phyloP scores from a whole-genome alignment of 2,329 filamentous ascomycete genomes.

The Endoconidiophora laricicola region DNA sequence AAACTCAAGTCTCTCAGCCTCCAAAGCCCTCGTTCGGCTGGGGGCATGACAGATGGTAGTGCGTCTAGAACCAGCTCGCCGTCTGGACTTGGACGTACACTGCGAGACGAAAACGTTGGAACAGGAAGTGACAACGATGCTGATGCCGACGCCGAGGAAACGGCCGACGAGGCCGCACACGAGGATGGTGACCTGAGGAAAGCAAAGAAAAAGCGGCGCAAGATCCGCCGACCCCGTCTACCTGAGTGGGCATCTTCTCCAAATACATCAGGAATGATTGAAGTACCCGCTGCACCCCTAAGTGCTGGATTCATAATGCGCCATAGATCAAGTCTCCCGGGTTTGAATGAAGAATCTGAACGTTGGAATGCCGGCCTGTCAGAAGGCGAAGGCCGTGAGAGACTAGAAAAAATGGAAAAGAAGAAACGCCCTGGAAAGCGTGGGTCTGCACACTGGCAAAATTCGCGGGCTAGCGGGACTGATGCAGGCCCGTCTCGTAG shows the following conservation, averaged over 20 bases:
- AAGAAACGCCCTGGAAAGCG: conserved; percentile 9
- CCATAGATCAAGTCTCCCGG: conserved; percentile 49
- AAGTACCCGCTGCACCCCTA: conserved; percentile 14
- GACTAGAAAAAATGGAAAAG: conserved; percentile 29
- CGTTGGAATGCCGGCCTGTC: conserved; percentile 35
- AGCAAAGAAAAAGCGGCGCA: conserved; percentile 46
- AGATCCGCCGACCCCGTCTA: conserved; percentile 39
- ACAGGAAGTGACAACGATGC: conserved; percentile 49
- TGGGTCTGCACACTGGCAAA: conserved; percentile 5
- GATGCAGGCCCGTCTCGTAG: conserved; percentile 7
- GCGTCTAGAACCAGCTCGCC: conserved; percentile 17
- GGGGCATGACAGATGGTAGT: conserved; percentile 16
- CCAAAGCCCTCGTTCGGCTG: conserved; percentile 24
- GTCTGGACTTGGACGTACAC: conserved; percentile 11
- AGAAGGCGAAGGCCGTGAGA: conserved; percentile 57
- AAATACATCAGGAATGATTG: conserved; percentile 35
- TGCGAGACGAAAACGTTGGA: conserved; percentile 27
- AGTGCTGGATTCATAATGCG: conserved; percentile 33
- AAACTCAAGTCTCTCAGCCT: conserved; percentile 59
- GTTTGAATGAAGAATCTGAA: conserved; percentile 39
- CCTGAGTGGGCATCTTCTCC: conserved; percentile 43
- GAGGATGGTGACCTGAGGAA: conserved; percentile 36
- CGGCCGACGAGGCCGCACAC: conserved; percentile 41
- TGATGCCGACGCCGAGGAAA: conserved; percentile 71
- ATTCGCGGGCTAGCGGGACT: conserved; percentile 13